A percentile compares a stretch with the other conserved stretches of the same genome.
phyloP scores from a whole-genome alignment of 139 green algal genomes.

The Micractinium conductrix region DNA sequence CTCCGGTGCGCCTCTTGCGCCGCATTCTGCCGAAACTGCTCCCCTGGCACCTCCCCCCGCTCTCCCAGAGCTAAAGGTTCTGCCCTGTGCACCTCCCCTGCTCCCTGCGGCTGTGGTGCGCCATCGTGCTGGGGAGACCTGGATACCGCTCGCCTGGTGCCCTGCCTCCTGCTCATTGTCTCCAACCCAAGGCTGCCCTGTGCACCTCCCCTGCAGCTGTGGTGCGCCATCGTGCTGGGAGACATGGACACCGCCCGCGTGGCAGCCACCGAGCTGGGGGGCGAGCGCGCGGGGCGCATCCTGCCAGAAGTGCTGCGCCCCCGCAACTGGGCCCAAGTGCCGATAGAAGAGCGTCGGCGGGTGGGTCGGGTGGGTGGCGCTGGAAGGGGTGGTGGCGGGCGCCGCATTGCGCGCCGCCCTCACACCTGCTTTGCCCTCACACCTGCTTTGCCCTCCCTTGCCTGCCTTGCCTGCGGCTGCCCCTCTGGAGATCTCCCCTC shows the following conservation, averaged over 20 bases:
- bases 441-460: not conserved
- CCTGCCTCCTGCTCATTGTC: not conserved
- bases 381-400: not conserved
- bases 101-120: constrained; percentile 30
- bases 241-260: constrained; percentile 18
- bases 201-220: constrained; percentile 26
- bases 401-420: not conserved
- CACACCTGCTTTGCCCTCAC: not conserved
- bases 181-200: not conserved
- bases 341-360: constrained; percentile 20
- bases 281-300: constrained; percentile 56
- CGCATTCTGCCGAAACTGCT: no score
- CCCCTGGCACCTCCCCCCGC: no score
- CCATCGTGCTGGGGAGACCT: constrained; percentile 34
- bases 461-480: not conserved
- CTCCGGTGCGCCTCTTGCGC: no score
- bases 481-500: not conserved
- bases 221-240: constrained; percentile 41
- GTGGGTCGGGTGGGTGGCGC: not conserved
- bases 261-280: constrained; percentile 53
- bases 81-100: no score
- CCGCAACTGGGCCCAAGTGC: constrained; percentile 44
- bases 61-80: no score
- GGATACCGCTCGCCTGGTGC: not conserved
- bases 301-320: constrained; percentile 76